Base-by-base conservation (phyloP, 768 basidiomycete species). In the Suillus clintonianus region DNA sequence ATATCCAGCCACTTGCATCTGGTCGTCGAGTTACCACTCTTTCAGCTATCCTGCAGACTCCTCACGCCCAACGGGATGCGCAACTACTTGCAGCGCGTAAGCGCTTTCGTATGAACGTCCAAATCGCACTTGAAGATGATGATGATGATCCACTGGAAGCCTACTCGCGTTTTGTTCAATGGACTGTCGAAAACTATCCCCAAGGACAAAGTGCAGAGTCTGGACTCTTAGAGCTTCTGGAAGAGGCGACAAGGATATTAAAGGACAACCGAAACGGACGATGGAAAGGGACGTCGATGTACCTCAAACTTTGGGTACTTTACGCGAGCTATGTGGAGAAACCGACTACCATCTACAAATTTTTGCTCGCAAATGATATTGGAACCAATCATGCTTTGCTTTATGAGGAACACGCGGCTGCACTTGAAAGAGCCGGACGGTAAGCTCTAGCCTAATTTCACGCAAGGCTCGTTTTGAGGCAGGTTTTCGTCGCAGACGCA, bases 131-230 rank as follows among this genome's bases (percentile, higher is more conserved):
- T n/a, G 77, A 83, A 62, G 83, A 86, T 62, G 94, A 94, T 41
- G 92, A 94, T 42, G 89, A 89, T 51, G 89, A 91, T 61, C 88
- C 93, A 0, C 81, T 99, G 43, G 95, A 96, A 65, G 90, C 92
- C 1, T 97, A 95, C 69, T 88, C 86, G 70, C 83, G 84, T 64
- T 88, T 98, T 67, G 90, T 99, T 59, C 85, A 91, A 58, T 99
- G 96, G 92, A 95, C 92, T 0, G 79, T 95, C 48, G 94, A 97
- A 74, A 95, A 94, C 74, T 97, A 98, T 72, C 95, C 97, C 0
- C 91, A 97, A 64, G 96, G 95, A 5, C 90, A 92, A 62, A 92
- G 89, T 57, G 89, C 89, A 1, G 91, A 95, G 72, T 94, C 92
- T 14, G 92, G 94, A 37, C 83, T 99, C n/a, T 80, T 99, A 19